A percentile compares a stretch with the other conserved stretches of the same genome.
Evolutionary conservation across 768 basidiomycete species (phyloP).

Genomic region (Pluteus cervinus): DNA sequence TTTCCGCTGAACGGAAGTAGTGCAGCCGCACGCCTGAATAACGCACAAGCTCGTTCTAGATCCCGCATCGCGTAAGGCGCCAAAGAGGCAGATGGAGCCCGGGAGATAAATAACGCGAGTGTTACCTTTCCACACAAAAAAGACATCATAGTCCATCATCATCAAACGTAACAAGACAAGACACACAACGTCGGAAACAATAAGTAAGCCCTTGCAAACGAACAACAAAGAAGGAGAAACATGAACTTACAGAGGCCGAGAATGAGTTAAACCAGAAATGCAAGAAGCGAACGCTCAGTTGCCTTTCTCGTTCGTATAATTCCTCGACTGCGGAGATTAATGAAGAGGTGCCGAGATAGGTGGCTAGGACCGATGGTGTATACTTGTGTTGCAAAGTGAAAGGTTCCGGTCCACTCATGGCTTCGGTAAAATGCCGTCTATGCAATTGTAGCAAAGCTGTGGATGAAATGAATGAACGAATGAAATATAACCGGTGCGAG

Average conservation of each 20-base stretch:
- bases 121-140: conserved; percentile 38
- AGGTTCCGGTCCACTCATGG: conserved; percentile 45
- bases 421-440: conserved; percentile 60
- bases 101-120: conserved; percentile 56
- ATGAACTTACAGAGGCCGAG: conserved; percentile 55
- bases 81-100: conserved; percentile 52
- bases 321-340: conserved; percentile 52
- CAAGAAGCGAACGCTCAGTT: conserved; percentile 58
- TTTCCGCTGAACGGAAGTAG: conserved; percentile 57
- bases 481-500: no score
- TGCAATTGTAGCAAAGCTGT: conserved; percentile 64
- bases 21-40: conserved; percentile 52
- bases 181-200: background rate
- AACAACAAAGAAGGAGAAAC: conserved; percentile 1
- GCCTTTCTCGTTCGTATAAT: conserved; percentile 51
- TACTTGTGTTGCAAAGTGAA: conserved; percentile 57
- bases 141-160: background rate
- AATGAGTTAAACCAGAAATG: conserved; percentile 74
- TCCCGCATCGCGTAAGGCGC: conserved; percentile 56
- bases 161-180: background rate
- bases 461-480: conserved; percentile 1
- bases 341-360: conserved; percentile 52
- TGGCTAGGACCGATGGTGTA: conserved; percentile 67
- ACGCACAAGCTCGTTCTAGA: conserved; percentile 48
- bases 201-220: background rate